Conservation (phyloP, 106 monocot genomes). For the Posidonia australis region DNA sequence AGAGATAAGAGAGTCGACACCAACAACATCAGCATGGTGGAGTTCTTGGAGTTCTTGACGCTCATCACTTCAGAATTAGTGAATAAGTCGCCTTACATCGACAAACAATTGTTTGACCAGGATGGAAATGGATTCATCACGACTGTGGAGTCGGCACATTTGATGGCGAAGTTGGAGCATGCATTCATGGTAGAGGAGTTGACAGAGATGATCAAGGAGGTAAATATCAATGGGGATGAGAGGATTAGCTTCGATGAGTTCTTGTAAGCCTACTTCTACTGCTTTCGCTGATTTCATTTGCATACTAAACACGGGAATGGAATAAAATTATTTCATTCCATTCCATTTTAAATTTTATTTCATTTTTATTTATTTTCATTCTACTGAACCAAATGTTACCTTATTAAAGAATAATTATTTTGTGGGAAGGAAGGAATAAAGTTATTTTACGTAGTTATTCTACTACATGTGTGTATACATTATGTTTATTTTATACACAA, state of each 20-base stretch:
- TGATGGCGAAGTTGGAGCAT: slow-evolving; percentile 82
- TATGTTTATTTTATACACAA: no score
- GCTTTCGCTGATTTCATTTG: slow-evolving; percentile 48
- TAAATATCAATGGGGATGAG: slow-evolving; percentile 69
- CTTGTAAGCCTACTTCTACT: slow-evolving; percentile 50
- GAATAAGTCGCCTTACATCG: slow-evolving; percentile 18
- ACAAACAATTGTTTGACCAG: slow-evolving; percentile 54
- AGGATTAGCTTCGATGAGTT: slow-evolving; percentile 72
- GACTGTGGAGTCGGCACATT: slow-evolving; percentile 76
- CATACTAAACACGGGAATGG: no score
- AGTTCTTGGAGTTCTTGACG: slow-evolving; percentile 80
- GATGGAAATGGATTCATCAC: slow-evolving; percentile 80
- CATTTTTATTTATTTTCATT: no score
- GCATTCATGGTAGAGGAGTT: slow-evolving; percentile 68
- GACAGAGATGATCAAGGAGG: slow-evolving; percentile 90
- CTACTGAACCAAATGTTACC: no score
- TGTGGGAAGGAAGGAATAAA: no score
- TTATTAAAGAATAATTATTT: no score
- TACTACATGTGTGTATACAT: no score
- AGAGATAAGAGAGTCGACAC: slow-evolving; percentile 65
- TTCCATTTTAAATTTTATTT: no score
- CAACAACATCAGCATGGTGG: slow-evolving; percentile 70
- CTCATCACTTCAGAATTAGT: slow-evolving; percentile 33
- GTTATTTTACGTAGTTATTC: no score
- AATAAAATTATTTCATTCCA: no score